These are phyloP conservation scores for Talaromyces ruber DNA, from an alignment of 495 filamentous ascomycete species.

Conservation along the genomic window DNA sequence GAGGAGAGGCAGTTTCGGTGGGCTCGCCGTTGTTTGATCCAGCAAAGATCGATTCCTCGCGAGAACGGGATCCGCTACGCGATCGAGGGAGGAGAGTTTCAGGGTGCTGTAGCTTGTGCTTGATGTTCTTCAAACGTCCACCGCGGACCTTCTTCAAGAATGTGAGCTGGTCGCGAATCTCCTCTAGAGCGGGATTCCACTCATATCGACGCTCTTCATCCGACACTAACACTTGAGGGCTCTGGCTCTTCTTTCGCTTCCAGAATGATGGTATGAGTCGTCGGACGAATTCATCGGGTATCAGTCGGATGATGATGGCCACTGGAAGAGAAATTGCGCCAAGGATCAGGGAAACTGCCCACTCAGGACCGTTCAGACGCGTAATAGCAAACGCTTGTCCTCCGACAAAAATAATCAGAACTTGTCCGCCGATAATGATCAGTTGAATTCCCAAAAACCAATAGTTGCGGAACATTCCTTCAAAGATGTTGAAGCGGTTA, in stretches of 20 bases:
- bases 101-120: slow-evolving; percentile 75
- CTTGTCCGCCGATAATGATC: slow-evolving; percentile 76
- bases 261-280: slow-evolving; percentile 46
- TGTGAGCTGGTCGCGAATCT: slow-evolving; percentile 70
- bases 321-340: slow-evolving; percentile 64
- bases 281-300: slow-evolving; percentile 59
- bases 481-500: slow-evolving; percentile 85
- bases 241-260: slow-evolving; percentile 27
- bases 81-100: slow-evolving; percentile 64
- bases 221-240: slow-evolving; percentile 49
- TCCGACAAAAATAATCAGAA: slow-evolving; percentile 72
- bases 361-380: slow-evolving; percentile 55
- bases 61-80: slow-evolving; percentile 65
- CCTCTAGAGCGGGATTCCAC: slow-evolving; percentile 52
- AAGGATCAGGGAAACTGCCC: slow-evolving; percentile 66
- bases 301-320: slow-evolving; percentile 61
- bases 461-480: slow-evolving; percentile 66
- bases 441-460: slow-evolving; percentile 79
- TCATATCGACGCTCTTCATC: slow-evolving; percentile 67
- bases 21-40: slow-evolving; percentile 51
- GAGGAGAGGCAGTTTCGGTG: slow-evolving; percentile 37
- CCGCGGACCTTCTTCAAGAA: slow-evolving; percentile 69
- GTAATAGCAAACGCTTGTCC: slow-evolving; percentile 59
- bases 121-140: slow-evolving; percentile 79
- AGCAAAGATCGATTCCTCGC: slow-evolving; percentile 61